Evolutionary conservation across 495 filamentous ascomycete genomes (phyloP).

Genomic region (Hypoxylon lienhwacheense): DNA sequence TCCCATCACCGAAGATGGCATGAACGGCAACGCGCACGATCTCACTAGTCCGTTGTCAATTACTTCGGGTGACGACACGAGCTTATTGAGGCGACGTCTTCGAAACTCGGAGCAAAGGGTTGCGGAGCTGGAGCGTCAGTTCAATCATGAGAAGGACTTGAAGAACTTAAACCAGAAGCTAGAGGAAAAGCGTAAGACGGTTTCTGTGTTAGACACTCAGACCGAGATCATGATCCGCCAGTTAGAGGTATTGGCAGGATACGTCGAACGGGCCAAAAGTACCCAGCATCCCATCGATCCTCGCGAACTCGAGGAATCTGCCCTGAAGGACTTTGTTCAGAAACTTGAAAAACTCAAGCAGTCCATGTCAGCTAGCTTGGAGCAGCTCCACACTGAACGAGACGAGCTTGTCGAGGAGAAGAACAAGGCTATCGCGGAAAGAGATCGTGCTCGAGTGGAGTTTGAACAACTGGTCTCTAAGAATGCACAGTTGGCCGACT

Average conservation of each 20-base stretch:
- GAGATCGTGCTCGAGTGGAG: constrained; percentile 90
- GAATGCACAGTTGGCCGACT: constrained; percentile 88
- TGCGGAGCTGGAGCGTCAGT: constrained; percentile 76
- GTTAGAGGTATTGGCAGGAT: constrained; percentile 76
- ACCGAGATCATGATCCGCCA: constrained; percentile 94
- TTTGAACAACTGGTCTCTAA: constrained; percentile 91
- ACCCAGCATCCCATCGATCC: constrained; percentile 72
- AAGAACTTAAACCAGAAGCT: constrained; percentile 84
- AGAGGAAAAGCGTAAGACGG: constrained; percentile 90
- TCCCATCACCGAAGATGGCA: constrained; percentile 66
- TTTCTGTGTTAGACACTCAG: constrained; percentile 92
- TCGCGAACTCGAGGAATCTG: constrained; percentile 76
- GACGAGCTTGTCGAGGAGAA: constrained; percentile 83
- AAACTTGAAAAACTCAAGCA: constrained; percentile 85
- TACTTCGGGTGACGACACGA: constrained; percentile 69
- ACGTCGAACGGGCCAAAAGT: constrained; percentile 67
- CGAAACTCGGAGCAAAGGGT: constrained; percentile 78
- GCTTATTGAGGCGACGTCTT: constrained; percentile 74
- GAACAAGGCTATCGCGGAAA: constrained; percentile 71
- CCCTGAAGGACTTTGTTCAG: constrained; percentile 84
- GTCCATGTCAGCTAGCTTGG: constrained; percentile 72
- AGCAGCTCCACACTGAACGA: constrained; percentile 79
- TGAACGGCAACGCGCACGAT: constrained; percentile 55
- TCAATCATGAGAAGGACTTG: constrained; percentile 72
- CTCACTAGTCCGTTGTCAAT: constrained; percentile 72